A percentile compares a stretch with the other conserved stretches of the same genome.
These are phyloP conservation scores for Abortiporus biennis DNA, from an alignment of 1,284 basidiomycete genomes.

Conservation along the genomic window DNA sequence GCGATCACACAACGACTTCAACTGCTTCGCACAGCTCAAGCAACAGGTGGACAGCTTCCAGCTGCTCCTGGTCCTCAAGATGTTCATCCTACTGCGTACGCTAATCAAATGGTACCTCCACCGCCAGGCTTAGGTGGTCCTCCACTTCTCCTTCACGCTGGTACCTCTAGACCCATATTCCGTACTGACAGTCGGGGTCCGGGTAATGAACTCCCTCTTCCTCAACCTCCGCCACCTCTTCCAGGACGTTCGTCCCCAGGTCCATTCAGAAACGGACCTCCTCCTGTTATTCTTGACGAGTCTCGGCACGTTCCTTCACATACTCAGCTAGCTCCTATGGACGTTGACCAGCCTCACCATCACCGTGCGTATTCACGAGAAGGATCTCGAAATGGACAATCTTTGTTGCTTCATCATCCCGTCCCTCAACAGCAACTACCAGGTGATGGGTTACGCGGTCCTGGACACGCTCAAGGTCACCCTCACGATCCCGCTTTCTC, in stretches of 20 bases:
- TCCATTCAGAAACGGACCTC: conserved; percentile 73
- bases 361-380: conserved; percentile 40
- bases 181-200: conserved; percentile 61
- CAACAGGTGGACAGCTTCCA: conserved; percentile 72
- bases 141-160: conserved; percentile 49
- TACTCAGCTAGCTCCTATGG: conserved; percentile 78
- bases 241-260: conserved; percentile 48
- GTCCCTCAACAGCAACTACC: conserved; percentile 46
- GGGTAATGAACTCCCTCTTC: conserved; percentile 50
- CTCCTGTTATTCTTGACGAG: conserved; percentile 71
- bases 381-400: conserved; percentile 34
- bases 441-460: conserved; percentile 42
- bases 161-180: conserved; percentile 45
- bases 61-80: conserved; percentile 88
- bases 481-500: conserved; percentile 48
- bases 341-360: conserved; percentile 62
- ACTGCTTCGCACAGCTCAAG: conserved; percentile 77
- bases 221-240: conserved; percentile 38
- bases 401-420: conserved; percentile 61
- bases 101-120: conserved; percentile 64
- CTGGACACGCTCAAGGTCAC: conserved; percentile 28
- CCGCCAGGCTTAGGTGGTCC: conserved; percentile 51
- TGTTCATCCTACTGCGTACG: conserved; percentile 92
- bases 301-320: conserved; percentile 56
- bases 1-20: conserved; percentile 76